Evolutionary conservation across 805 yeast genomes (phyloP).

Genomic region (Lachancea dasiensis): DNA sequence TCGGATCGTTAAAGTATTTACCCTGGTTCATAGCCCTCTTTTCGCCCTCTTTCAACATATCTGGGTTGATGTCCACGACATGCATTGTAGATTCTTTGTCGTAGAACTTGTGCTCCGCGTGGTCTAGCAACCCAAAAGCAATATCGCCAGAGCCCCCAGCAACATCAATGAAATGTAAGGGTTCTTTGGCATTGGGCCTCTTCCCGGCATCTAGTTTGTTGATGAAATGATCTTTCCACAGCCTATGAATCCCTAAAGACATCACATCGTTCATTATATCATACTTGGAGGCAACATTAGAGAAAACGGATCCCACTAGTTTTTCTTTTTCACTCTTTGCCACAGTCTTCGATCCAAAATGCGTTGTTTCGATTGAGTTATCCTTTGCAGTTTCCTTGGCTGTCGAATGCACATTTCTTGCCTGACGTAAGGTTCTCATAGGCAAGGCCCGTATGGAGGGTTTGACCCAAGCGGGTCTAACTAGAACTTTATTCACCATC

Average conservation of each 20-base stretch:
- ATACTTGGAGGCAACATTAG: constrained; percentile 89
- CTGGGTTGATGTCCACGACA: constrained; percentile 90
- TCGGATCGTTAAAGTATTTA: constrained; percentile 43
- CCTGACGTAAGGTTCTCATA: background rate
- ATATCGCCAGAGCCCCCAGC: constrained; percentile 99
- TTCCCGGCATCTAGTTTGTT: constrained; percentile 85
- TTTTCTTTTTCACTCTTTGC: constrained; percentile 74
- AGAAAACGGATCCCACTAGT: constrained; percentile 79
- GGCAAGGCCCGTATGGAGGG: background rate
- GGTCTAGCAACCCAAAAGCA: constrained; percentile 90
- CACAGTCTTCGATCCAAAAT: constrained; percentile 86
- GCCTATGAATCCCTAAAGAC: constrained; percentile 91
- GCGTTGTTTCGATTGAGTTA: constrained; percentile 50
- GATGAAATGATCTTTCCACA: constrained; percentile 92
- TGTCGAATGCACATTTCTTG: constrained; percentile 2
- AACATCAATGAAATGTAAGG: constrained; percentile 85
- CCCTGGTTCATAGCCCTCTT: constrained; percentile 59
- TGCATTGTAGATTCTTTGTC: constrained; percentile 79
- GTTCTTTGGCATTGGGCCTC: constrained; percentile 74
- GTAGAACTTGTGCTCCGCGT: constrained; percentile 71
- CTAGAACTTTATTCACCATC: no score
- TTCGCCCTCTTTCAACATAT: constrained; percentile 92
- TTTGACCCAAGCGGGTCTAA: no score
- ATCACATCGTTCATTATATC: constrained; percentile 98
- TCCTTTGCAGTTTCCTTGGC: background rate